Conservation (phyloP, 345 rosid species). For the Eucalyptus grandis region DNA sequence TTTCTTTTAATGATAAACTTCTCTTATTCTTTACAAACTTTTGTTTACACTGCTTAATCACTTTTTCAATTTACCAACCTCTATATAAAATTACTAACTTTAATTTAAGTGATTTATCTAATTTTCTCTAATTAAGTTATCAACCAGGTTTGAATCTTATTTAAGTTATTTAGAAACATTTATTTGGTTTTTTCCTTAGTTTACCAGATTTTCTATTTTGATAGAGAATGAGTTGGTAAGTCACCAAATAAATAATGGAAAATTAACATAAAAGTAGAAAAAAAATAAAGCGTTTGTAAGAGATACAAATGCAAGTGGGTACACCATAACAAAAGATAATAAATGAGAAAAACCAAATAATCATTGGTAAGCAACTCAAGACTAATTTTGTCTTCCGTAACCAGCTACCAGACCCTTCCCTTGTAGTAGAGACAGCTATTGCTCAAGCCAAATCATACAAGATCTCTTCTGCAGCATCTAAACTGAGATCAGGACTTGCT, state of each 20-base stretch:
- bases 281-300: not conserved
- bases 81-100: not conserved
- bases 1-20: not conserved
- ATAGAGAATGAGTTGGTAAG: not conserved
- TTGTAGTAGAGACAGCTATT: too few species aligned
- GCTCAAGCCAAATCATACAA: too few species aligned
- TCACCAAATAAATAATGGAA: not conserved
- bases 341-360: not conserved
- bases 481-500: too few species aligned
- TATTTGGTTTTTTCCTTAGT: not conserved
- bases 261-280: not conserved
- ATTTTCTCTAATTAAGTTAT: not conserved
- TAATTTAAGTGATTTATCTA: not conserved
- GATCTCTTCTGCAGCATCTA: too few species aligned
- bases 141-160: not conserved
- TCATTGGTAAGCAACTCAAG: not conserved
- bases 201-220: not conserved
- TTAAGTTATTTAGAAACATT: not conserved
- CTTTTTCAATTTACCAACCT: too few species aligned
- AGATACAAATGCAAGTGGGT: not conserved
- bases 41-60: not conserved
- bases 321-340: not conserved
- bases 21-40: too few species aligned
- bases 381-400: not conserved
- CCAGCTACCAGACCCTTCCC: too few species aligned